A percentile compares a stretch with the other conserved stretches of the same genome.
These are phyloP conservation scores for Abelmoschus esculentus DNA, from an alignment of 345 rosid species.

Conservation along the genomic window DNA sequence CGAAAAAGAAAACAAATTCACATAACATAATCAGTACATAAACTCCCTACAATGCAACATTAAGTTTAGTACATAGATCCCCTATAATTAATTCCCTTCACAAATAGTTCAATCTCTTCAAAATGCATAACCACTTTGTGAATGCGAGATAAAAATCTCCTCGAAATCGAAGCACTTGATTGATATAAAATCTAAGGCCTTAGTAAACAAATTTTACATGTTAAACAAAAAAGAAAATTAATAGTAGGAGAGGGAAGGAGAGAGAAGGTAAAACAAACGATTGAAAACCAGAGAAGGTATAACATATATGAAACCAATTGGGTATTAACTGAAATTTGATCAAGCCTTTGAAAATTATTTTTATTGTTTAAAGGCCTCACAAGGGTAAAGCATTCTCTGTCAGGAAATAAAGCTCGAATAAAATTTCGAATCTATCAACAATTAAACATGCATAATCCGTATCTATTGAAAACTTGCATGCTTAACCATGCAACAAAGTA, in stretches of 20 bases:
- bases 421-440: slow-evolving; percentile 72
- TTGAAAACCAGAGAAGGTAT: not conserved
- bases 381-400: no score
- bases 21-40: no score
- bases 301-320: not conserved
- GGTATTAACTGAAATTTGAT: slow-evolving; percentile 71
- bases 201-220: not conserved
- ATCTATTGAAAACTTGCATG: not conserved
- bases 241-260: not conserved
- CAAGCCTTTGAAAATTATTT: slow-evolving; percentile 78
- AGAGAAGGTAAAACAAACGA: not conserved
- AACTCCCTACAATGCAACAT: no score
- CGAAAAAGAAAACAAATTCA: no score
- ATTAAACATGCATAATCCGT: slow-evolving; percentile 17
- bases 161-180: no score
- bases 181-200: slow-evolving; percentile 1
- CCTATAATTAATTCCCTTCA: no score
- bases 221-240: not conserved
- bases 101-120: no score
- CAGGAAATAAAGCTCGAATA: slow-evolving; percentile 85
- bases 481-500: not conserved
- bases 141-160: no score
- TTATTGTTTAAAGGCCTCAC: slow-evolving; percentile 83
- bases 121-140: no score
- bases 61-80: no score